Evolutionary conservation across 768 basidiomycete genomes (phyloP).

Genomic region (Cystobasidium ongulense): DNA sequence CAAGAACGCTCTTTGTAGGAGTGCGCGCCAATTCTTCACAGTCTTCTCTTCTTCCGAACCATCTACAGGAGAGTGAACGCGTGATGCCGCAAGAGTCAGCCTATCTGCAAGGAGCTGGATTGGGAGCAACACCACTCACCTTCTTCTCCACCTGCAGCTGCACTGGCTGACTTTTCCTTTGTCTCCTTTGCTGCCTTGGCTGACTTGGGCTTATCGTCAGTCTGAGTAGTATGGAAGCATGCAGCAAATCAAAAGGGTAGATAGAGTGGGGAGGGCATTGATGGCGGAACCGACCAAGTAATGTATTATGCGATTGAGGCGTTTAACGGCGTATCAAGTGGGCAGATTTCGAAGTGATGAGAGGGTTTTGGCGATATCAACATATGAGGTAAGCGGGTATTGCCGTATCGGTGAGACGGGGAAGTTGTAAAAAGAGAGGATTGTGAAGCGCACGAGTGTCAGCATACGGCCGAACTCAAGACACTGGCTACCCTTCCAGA

Average conservation of each 20-base stretch:
- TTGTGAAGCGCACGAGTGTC: not conserved
- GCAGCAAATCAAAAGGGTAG: no score
- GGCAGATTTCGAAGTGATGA: no score
- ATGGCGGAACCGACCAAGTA: no score
- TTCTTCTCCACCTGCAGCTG: slow-evolving; percentile 37
- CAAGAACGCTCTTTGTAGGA: slow-evolving; percentile 63
- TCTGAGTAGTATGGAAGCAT: not conserved
- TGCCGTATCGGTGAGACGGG: not conserved
- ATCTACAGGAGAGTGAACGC: no score
- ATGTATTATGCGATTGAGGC: no score
- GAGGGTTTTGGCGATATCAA: no score
- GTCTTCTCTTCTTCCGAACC: slow-evolving; percentile 50
- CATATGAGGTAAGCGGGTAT: not conserved
- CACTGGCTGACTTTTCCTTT: slow-evolving; percentile 51
- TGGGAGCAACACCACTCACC: not conserved
- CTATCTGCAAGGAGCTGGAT: not conserved
- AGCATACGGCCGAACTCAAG: not conserved
- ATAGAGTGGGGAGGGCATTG: no score
- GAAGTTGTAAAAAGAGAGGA: no score
- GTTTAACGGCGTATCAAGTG: no score
- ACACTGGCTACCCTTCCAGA: no score
- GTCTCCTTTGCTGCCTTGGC: slow-evolving; percentile 38
- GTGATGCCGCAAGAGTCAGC: slow-evolving; percentile 19
- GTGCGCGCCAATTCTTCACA: slow-evolving; percentile 86
- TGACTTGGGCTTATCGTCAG: slow-evolving; percentile 50